Evolutionary conservation across 345 rosid genomes (phyloP), one percentile per base, ranked within the genome.

Genomic region (Bruguiera parviflora): DNA sequence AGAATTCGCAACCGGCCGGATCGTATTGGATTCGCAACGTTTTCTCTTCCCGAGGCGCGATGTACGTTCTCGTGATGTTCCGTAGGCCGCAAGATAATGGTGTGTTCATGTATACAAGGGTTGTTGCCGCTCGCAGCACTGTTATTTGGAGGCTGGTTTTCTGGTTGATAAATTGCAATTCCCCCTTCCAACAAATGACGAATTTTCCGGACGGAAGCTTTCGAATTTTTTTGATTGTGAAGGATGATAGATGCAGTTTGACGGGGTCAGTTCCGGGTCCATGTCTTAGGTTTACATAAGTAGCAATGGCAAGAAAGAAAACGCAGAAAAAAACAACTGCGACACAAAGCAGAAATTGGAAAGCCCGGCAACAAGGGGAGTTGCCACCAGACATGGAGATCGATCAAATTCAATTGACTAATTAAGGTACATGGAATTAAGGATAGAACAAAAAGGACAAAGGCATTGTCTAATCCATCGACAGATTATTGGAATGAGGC

Each of bases 291-390:
- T 33, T 28, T 7, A 57, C 25, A 29, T 58, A 59, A 27, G 64
- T 58, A n/a, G 57, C 64, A 29, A 68, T 43, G 64, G 24, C 29
- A 4, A 69, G 72, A 32, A 29, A 58, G 60, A 21, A 3, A 4
- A 49, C 2, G 53, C 46, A 33, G n/a, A 18, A 58, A 31, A 69
- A 0, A 7, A 60, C 58, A 3, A 31, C 28, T 3, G 9, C 2
- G 19, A 31, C 8, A 16, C 35, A 59, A 4, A 69, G 32, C 28
- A 29, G 28, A 28, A 31, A 52, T n/a, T 13, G 29, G 31, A 60
- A 20, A 31, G 32, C 53, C 3, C 5, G 16, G 29, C 16, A 59
- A 18, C 19, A 47, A 43, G 29, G 58, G 5, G 31, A 20, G 22
- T 20, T 47, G 3, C 13, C 5, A 13, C 13, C 5, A 13, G 72